Evolutionary conservation across 2,329 filamentous ascomycete genomes (phyloP).

Genomic region (Sporothrix pseudoabietina): DNA sequence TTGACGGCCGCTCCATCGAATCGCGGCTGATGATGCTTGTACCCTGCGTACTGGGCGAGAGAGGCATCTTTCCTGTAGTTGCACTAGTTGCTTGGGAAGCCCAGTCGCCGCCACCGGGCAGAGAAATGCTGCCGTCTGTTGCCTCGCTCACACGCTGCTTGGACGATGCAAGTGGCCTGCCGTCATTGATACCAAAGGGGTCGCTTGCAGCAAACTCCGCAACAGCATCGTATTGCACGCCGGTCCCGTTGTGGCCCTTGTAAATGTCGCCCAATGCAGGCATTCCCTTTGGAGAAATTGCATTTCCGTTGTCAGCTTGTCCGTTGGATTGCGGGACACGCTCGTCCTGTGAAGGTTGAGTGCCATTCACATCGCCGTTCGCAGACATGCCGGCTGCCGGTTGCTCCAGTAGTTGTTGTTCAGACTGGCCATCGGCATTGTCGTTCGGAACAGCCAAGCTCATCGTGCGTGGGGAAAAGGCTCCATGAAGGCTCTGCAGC

Average conservation of each 20-base stretch:
- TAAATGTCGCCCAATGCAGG: slow-evolving; percentile 43
- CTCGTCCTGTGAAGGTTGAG: background rate
- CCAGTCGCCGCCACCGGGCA: slow-evolving; percentile 60
- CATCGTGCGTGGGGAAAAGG: slow-evolving; percentile 51
- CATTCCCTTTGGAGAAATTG: slow-evolving; percentile 39
- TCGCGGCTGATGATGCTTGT: slow-evolving; percentile 66
- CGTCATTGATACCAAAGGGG: slow-evolving; percentile 49
- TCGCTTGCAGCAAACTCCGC: slow-evolving; percentile 54
- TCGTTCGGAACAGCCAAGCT: slow-evolving; percentile 43
- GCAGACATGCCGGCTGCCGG: slow-evolving; percentile 29
- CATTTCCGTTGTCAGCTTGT: background rate
- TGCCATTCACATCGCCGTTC: background rate
- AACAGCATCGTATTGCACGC: slow-evolving; percentile 50
- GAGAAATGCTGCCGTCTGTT: slow-evolving; percentile 61
- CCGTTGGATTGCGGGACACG: background rate
- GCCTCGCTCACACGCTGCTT: slow-evolving; percentile 63
- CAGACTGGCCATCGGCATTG: slow-evolving; percentile 26
- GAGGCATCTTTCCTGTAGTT: slow-evolving; percentile 64
- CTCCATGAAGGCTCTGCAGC: slow-evolving; percentile 44
- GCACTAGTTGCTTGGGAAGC: slow-evolving; percentile 64
- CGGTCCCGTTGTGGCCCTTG: slow-evolving; percentile 49
- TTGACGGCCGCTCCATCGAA: slow-evolving; percentile 54
- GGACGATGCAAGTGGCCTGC: slow-evolving; percentile 44
- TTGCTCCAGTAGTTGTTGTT: background rate
- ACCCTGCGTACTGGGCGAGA: slow-evolving; percentile 66